phyloP scores from a whole-genome alignment of 306 rosid genomes.

The Delonix regia region DNA sequence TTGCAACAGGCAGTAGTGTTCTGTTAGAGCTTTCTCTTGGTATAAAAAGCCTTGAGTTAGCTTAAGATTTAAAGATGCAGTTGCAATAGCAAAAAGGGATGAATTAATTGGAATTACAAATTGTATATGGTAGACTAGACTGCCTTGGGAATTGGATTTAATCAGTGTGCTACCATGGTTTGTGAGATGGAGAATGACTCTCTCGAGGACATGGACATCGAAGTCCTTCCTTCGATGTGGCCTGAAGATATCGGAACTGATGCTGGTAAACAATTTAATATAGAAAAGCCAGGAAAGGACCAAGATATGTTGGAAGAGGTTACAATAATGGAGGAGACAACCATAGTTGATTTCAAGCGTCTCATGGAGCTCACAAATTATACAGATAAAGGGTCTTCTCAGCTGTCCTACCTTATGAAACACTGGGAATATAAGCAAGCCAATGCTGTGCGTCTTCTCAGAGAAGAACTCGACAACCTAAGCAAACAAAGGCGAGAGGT shows the following conservation, averaged over 20 bases:
- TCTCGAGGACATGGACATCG: slow-evolving; percentile 85
- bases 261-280: slow-evolving; percentile 82
- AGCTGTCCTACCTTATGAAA: slow-evolving; percentile 72
- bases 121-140: slow-evolving; percentile 8
- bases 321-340: slow-evolving; percentile 72
- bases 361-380: slow-evolving; percentile 82
- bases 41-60: slow-evolving; percentile 1
- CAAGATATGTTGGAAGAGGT: slow-evolving; percentile 94
- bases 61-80: slow-evolving; percentile 30
- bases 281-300: slow-evolving; percentile 84
- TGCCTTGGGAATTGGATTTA: slow-evolving; percentile 45
- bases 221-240: slow-evolving; percentile 93
- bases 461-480: slow-evolving; percentile 83
- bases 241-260: slow-evolving; percentile 89
- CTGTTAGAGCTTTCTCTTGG: neutral
- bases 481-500: slow-evolving; percentile 76
- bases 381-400: slow-evolving; percentile 88
- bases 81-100: slow-evolving; percentile 11
- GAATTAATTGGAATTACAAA: slow-evolving; percentile 30
- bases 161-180: slow-evolving; percentile 60
- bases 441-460: slow-evolving; percentile 79
- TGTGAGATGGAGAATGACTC: slow-evolving; percentile 79
- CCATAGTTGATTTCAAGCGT: slow-evolving; percentile 82
- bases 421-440: slow-evolving; percentile 96
- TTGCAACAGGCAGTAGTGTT: slow-evolving; percentile 25